Percentiles rank a stretch among this genome's conserved stretches.
These are phyloP conservation scores for Euphorbia tirucalli DNA, from an alignment of 345 rosid species.

Conservation along the genomic window DNA sequence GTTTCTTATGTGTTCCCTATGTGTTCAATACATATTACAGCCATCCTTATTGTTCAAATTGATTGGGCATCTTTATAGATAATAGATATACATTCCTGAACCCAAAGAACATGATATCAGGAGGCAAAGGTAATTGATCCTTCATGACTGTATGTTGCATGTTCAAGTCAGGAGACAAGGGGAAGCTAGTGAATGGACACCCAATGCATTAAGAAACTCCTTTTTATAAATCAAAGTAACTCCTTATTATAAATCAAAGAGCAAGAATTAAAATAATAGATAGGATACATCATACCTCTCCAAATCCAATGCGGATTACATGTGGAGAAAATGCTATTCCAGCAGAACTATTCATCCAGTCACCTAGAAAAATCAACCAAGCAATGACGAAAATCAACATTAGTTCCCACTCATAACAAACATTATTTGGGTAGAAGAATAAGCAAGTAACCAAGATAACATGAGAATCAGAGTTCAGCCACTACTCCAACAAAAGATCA, in stretches of 20 bases:
- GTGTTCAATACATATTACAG: background rate
- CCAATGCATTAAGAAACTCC: background rate
- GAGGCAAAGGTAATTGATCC: background rate
- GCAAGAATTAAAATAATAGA: background rate
- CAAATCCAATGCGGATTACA: constrained; percentile 70
- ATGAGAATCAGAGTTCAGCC: no score
- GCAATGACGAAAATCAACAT: background rate
- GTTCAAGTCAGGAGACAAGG: background rate
- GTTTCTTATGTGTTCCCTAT: background rate
- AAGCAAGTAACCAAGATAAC: no score
- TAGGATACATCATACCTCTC: constrained; percentile 57
- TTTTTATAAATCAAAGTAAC: no score
- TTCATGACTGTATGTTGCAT: background rate
- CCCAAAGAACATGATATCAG: background rate
- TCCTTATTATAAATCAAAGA: constrained; percentile 1
- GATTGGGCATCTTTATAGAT: no score
- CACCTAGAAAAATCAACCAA: constrained; percentile 55
- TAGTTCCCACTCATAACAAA: no score
- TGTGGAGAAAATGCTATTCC: constrained; percentile 95
- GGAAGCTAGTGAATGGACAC: background rate
- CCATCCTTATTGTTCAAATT: no score
- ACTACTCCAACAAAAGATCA: no score
- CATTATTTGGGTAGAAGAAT: background rate
- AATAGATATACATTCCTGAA: no score
- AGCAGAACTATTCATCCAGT: constrained; percentile 98